Evolutionary conservation across 352 stramenopile genomes (phyloP).

Genomic region (Globisporangium sylvaticum): DNA sequence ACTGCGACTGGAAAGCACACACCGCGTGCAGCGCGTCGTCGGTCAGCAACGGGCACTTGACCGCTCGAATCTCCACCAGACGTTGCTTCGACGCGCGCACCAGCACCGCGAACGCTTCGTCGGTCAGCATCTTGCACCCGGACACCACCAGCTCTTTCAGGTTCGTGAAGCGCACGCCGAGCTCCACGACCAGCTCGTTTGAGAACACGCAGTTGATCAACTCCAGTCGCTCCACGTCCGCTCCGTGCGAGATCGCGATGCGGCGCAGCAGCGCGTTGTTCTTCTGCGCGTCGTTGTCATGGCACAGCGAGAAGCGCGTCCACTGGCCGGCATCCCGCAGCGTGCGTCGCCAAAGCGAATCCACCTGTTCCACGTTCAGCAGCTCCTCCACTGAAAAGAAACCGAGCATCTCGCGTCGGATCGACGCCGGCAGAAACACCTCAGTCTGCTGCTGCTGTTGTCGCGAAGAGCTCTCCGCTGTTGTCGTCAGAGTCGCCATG

Average conservation of each 20-base stretch:
- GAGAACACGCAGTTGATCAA: constrained; percentile 48
- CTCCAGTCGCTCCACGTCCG: constrained; percentile 31
- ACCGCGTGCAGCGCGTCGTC: constrained; percentile 29
- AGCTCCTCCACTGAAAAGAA: constrained; percentile 52
- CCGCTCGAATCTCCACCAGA: constrained; percentile 39
- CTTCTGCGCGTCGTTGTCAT: constrained; percentile 29
- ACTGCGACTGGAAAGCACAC: constrained; percentile 25
- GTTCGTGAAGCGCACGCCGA: constrained; percentile 26
- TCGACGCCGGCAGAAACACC: constrained; percentile 22
- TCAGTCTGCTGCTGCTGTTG: neutral
- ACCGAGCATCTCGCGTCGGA: constrained; percentile 37
- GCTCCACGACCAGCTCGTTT: constrained; percentile 25
- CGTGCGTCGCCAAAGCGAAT: constrained; percentile 28
- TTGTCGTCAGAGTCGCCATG: neutral
- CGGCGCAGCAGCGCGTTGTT: constrained; percentile 23
- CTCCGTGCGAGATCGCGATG: constrained; percentile 36
- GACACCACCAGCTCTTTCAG: constrained; percentile 48
- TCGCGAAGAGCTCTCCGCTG: neutral
- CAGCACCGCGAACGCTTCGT: constrained; percentile 38
- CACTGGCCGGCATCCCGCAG: constrained; percentile 31
- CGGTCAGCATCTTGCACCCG: constrained; percentile 47
- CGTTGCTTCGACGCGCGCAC: constrained; percentile 29
- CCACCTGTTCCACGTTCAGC: constrained; percentile 44
- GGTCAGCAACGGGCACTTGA: constrained; percentile 54
- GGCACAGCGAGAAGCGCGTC: constrained; percentile 25